Evolutionary conservation across 441 rosid genomes (phyloP).

Genomic region (Arabidopsis hybrid): DNA sequence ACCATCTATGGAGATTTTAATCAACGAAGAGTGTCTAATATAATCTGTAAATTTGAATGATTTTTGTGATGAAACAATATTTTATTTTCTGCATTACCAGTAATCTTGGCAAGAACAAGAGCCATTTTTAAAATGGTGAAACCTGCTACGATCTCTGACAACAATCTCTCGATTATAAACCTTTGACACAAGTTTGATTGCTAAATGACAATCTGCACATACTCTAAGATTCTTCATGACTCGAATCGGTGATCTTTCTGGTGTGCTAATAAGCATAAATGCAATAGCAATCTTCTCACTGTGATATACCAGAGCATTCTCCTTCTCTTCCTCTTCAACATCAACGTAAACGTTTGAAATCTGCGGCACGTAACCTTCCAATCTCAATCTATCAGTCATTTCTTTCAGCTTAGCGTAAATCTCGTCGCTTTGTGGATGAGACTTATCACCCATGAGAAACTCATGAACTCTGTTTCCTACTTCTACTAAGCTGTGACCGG

Average conservation of each 20-base stretch:
- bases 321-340: conserved; percentile 86
- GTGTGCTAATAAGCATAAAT: conserved; percentile 69
- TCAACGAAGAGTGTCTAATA: background rate
- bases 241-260: conserved; percentile 56
- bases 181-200: conserved; percentile 71
- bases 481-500: conserved; percentile 75
- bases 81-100: conserved; percentile 53
- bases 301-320: conserved; percentile 66
- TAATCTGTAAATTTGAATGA: background rate
- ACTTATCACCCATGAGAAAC: conserved; percentile 70
- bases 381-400: conserved; percentile 60
- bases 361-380: conserved; percentile 66
- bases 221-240: conserved; percentile 78
- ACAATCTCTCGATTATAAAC: conserved; percentile 68
- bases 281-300: conserved; percentile 88
- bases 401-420: conserved; percentile 62
- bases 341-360: conserved; percentile 63
- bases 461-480: conserved; percentile 67
- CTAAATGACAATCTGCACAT: conserved; percentile 82
- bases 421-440: conserved; percentile 60
- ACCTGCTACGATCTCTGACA: conserved; percentile 78
- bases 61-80: background rate
- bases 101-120: conserved; percentile 77
- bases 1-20: background rate
- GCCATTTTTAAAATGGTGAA: conserved; percentile 80